Base-by-base conservation (phyloP, 2,329 filamentous ascomycete genomes). In the Cephalotrichum gorgonifer region DNA sequence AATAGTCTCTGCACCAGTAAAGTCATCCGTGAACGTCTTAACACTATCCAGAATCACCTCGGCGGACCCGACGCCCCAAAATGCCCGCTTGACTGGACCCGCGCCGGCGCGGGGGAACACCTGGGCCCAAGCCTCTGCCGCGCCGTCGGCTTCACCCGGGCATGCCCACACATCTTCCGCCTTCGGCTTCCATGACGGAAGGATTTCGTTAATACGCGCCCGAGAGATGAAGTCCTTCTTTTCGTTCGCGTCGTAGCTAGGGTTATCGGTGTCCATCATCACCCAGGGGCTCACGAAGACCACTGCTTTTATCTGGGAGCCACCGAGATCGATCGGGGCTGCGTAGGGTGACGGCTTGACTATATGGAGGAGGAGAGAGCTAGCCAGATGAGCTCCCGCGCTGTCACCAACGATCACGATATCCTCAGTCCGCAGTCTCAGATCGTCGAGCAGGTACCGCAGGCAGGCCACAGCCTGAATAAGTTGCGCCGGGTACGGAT, bases 361-460 rank as follows among this genome's bases (percentile, higher is more conserved):
- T 8, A 57, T 22, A 44, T 58, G 56, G 4, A 50, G 51, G 28
- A 58, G 44, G 20, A 58, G 43, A 20, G 51, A 54, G 42, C 54
- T 52, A 17, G 52, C 31, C 35, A 57, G 49, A 49, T 58, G 52
- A 14, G 52, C 56, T 31, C 56, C 56, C 25, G 55, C 56, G 22
- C 54, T 57, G 39, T 58, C 56, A 17, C 55, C 56, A 2, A 42
- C 55, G 22, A 57, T 41, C 14, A 57, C 51, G 44, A 58, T 52
- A 6, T 56, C 52, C 6, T 44, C 48, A 5, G 52, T 48, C 8
- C 33, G 43, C 3, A 53, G 20, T 4, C 11, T 22, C 22, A 50
- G 44, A 31, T 35, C 17, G n/a, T 51, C 44, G 3, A 56, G 52
- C n/a, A 59, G 51, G 23, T 51, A 47, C 14, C 52, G 53, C 26